Base-by-base conservation (phyloP, 208 protist species). In the Trypanosomatidae sp. region DNA sequence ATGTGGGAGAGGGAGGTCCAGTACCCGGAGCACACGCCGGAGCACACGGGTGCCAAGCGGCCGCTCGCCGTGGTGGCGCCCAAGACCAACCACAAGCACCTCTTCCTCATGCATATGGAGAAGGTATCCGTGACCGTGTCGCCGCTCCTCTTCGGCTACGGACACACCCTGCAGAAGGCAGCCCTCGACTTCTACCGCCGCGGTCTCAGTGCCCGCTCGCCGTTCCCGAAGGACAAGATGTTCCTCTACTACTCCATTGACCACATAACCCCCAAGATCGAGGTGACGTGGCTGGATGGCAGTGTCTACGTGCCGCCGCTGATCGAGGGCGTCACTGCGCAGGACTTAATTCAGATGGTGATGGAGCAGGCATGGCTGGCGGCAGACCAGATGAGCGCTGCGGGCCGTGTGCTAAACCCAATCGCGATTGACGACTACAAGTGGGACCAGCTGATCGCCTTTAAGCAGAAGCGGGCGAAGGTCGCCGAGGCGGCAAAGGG, bases 1-100 rank as follows among this genome's bases (percentile, higher is more conserved):
- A 95, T 95, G 89, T 97, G 93, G 93, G 84, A 95, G 79, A 83
- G 93, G 46, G 91, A 97, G 79, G 90, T 97, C 64, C 89, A 95
- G 85, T 97, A 97, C 83, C 52, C 85, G 15, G 89, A 97, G 87
- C 93, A 97, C 75, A 90, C 83, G 44, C 93, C 93, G 13, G 86
- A 91, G 81, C 93, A 97, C 85, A 81, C 92, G 49, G 89, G 86
- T 10, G 89, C 89, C 22, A 97, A 94, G 80, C 81, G 93, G 30
- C 93, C 93, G 3, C 78, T 97, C 22, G 89, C 89, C 36, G 86
- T 97, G 19, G 53, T 97, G 17, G 90, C 93, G 6, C 93, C 93
- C 36, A 86, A 86, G 69, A 95, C 91, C 9, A 81, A 81, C 43
- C 91, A 97, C 76, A 82, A 81, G 39, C 86, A 97, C 59, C 66